Base-by-base conservation (phyloP, 208 protist genomes). In the Leishmania tarentolae region DNA sequence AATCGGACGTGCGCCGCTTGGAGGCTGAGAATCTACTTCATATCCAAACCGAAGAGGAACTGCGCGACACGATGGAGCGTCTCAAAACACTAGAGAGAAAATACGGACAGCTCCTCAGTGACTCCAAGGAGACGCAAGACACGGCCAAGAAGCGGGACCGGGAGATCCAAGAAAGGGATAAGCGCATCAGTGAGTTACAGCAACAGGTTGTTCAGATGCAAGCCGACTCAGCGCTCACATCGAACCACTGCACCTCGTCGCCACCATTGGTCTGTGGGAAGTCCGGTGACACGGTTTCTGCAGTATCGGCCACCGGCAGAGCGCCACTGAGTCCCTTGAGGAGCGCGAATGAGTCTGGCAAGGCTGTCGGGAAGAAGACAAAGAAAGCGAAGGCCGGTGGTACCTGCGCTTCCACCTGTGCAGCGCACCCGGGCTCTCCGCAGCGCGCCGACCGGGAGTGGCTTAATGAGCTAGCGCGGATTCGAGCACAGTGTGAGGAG, bases 11-110 rank as follows among this genome's bases (percentile, higher is more conserved):
- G 19, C 79, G 77, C 3, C 84, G 80, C 6, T 72, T 90, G 47
- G 82, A 88, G 74, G 80, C 81, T 17, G 86, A 86, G 53, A 86
- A 88, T 40, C 44, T 86, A 74, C 77, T 86, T 57, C 71, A 88
- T 46, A 13, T 83, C 47, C 83, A 87, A 42, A 83, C 75, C 24
- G 78, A 88, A 61, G 35, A 87, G 69, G 83, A 88, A 72, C 73
- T 88, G 13, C 82, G 82, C 42, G 78, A 63, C 65, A 69, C 83
- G 31, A 50, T 65, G 72, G 82, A 82, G 77, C 71, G 82, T 11
- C 44, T 85, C 5, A 77, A 80, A 73, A 61, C 76, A 19, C 50
- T 85, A 3, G 82, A 85, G 72, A 35, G 37, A 21, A 72, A 75
- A n/a, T 69, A 78, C 73, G 50, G 46, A 4, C 71, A 78, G 73